Evolutionary conservation across 1,284 basidiomycete species (phyloP).

Genomic region (Amylostereum chailletii): DNA sequence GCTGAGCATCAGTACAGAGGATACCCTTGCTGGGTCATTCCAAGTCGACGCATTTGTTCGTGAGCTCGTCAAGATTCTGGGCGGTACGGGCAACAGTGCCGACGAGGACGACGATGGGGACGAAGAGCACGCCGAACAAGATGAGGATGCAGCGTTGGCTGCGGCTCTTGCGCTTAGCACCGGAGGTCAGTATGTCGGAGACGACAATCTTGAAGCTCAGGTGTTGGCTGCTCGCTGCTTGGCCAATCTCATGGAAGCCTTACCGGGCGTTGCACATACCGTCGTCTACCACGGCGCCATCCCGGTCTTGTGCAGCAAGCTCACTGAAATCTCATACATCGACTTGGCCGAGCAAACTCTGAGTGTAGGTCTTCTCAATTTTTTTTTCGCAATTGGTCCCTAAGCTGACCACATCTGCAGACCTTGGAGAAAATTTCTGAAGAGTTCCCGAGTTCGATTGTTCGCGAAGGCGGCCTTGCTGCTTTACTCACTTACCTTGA

Average conservation of each 20-base stretch:
- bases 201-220: slow-evolving; percentile 86
- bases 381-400: slow-evolving; percentile 12
- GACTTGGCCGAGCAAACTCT: slow-evolving; percentile 94
- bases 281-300: slow-evolving; percentile 94
- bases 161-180: slow-evolving; percentile 77
- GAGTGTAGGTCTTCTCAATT: slow-evolving; percentile 57
- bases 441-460: slow-evolving; percentile 90
- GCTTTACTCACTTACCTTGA: slow-evolving; percentile 91
- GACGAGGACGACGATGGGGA: slow-evolving; percentile 64
- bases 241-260: slow-evolving; percentile 93
- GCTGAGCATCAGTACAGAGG: slow-evolving; percentile 94
- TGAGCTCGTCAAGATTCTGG: slow-evolving; percentile 88
- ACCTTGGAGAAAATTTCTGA: slow-evolving; percentile 96
- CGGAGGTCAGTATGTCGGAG: slow-evolving; percentile 53
- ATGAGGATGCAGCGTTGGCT: slow-evolving; percentile 80
- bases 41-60: slow-evolving; percentile 88
- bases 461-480: slow-evolving; percentile 86
- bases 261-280: slow-evolving; percentile 89
- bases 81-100: slow-evolving; percentile 68
- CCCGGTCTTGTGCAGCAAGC: slow-evolving; percentile 89
- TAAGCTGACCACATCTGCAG: slow-evolving; percentile 33
- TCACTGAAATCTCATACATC: slow-evolving; percentile 93
- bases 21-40: slow-evolving; percentile 92
- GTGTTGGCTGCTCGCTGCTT: slow-evolving; percentile 90
- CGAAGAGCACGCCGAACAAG: slow-evolving; percentile 42